phyloP scores from a whole-genome alignment of 148 eudicot species.

The Polygonum maritimum region DNA sequence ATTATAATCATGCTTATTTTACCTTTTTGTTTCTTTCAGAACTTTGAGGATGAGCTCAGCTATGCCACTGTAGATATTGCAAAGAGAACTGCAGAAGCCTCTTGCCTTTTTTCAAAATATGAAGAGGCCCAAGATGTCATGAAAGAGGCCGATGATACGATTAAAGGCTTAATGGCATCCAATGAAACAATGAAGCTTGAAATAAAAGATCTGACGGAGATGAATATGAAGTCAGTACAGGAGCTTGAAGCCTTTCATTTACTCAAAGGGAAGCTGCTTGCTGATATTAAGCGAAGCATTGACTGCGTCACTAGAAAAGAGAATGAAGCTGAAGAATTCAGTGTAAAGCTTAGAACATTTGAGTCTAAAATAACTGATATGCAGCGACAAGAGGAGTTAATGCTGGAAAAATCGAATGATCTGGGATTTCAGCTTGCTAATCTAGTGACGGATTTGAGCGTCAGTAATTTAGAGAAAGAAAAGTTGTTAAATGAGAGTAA shows the following conservation, averaged over 20 bases:
- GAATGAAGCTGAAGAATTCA: slow-evolving; percentile 40
- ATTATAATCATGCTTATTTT: neutral
- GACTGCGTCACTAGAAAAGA: slow-evolving; percentile 53
- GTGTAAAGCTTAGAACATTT: slow-evolving; percentile 39
- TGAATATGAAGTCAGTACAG: slow-evolving; percentile 38
- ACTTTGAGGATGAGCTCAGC: slow-evolving; percentile 51
- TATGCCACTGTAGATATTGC: slow-evolving; percentile 51
- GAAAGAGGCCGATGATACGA: slow-evolving; percentile 70
- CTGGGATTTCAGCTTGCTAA: slow-evolving; percentile 54
- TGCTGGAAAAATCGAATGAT: slow-evolving; percentile 55
- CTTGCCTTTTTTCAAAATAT: slow-evolving; percentile 56
- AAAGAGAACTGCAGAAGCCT: slow-evolving; percentile 61
- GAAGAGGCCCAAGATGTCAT: slow-evolving; percentile 73
- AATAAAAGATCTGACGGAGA: slow-evolving; percentile 49
- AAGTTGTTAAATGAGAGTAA: slow-evolving; percentile 33
- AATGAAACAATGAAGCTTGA: slow-evolving; percentile 66
- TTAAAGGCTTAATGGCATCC: slow-evolving; percentile 63
- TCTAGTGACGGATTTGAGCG: slow-evolving; percentile 46
- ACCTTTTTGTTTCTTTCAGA: slow-evolving; percentile 25
- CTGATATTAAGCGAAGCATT: slow-evolving; percentile 54
- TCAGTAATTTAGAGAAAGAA: slow-evolving; percentile 46
- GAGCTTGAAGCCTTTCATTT: slow-evolving; percentile 55
- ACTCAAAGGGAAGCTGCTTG: slow-evolving; percentile 46
- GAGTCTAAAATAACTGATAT: slow-evolving; percentile 48
- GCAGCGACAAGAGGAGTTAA: slow-evolving; percentile 60